phyloP scores from a whole-genome alignment of 257 asterid species.

The Leptodermis oblonga region DNA sequence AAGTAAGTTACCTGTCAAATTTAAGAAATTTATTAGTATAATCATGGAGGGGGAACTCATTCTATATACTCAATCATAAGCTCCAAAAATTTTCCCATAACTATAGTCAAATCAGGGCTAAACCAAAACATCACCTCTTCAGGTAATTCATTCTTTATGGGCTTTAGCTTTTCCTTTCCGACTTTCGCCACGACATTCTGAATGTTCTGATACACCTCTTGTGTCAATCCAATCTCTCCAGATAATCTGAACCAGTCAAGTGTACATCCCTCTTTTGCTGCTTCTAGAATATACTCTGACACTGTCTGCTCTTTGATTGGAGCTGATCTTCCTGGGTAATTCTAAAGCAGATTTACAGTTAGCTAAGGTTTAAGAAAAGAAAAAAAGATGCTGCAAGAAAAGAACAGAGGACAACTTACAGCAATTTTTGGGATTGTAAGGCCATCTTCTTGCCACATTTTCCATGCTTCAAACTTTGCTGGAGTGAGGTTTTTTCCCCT shows the following conservation, averaged over 20 bases:
- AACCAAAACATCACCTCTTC: slow-evolving; percentile 63
- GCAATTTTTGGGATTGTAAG: slow-evolving; percentile 56
- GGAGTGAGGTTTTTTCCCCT: slow-evolving; percentile 44
- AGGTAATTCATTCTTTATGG: slow-evolving; percentile 78
- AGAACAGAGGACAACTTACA: slow-evolving; percentile 37
- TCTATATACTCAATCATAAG: background rate
- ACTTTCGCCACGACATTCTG: slow-evolving; percentile 51
- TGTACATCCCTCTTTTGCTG: slow-evolving; percentile 65
- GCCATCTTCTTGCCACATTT: slow-evolving; percentile 87
- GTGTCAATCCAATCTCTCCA: slow-evolving; percentile 55
- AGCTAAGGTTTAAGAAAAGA: background rate
- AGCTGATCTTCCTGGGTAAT: slow-evolving; percentile 71
- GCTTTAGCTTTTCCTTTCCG: slow-evolving; percentile 78
- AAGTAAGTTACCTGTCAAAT: slow-evolving; percentile 56
- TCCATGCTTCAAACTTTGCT: slow-evolving; percentile 90
- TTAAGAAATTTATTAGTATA: background rate
- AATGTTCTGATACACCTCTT: slow-evolving; percentile 41
- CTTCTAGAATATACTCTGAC: slow-evolving; percentile 64
- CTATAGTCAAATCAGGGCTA: background rate
- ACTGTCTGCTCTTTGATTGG: slow-evolving; percentile 82
- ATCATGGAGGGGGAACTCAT: background rate
- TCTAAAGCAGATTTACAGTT: slow-evolving; percentile 34
- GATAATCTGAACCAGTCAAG: slow-evolving; percentile 76
- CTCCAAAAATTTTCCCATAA: background rate
- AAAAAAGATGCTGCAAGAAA: background rate